Evolutionary conservation across 2,329 filamentous ascomycete genomes (phyloP), one percentile per base, ranked within the genome.

Genomic region (Camillea tinctor): DNA sequence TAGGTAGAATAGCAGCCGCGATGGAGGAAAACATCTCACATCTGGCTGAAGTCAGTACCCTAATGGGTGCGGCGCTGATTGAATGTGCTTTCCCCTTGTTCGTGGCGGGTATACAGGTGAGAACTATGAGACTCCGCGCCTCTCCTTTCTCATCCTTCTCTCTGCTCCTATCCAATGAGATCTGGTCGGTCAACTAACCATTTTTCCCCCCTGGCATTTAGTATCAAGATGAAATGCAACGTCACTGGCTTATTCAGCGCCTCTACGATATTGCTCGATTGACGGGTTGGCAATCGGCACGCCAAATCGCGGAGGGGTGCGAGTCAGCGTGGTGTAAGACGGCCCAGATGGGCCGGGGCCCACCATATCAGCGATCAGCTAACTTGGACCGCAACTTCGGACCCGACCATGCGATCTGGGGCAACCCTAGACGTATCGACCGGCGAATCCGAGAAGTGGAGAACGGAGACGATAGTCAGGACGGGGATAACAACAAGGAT

Each of bases 241-340:
- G 95, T 1, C 82, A 84, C 59, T 96, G 92, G 91, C 84, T 89
- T 0, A 83, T 97, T 64, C 81, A 83, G 36, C 86, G 90, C 24
- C 81, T 97, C 58, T 84, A 87, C 66, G 88, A 92, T 67, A 88
- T 96, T 48, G 86, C 90, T 2, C 85, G 88, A 1, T 80, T 95
- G 7, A 97, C 92, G 0, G 95, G 95, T 0, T 97, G 92, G 90
- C 89, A 92, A 68, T 92, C 90, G 1, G 90, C 92, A 1, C 84
- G 86, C 36, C 86, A 93, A 49, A 94, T 97, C 64, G 92, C 92
- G 0, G 82, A 85, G 54, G 93, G 92, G 1, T 96, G 92, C 73
- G 93, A 98, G 74, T 88, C 87, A 2, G 84, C 87, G 0, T 99
- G 95, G 95, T 82, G 85, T 60, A 91, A 88, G 71, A 88, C 90